These are phyloP conservation scores for Neurospora tetrasperma DNA, from an alignment of 495 filamentous ascomycete species.

Conservation along the genomic window DNA sequence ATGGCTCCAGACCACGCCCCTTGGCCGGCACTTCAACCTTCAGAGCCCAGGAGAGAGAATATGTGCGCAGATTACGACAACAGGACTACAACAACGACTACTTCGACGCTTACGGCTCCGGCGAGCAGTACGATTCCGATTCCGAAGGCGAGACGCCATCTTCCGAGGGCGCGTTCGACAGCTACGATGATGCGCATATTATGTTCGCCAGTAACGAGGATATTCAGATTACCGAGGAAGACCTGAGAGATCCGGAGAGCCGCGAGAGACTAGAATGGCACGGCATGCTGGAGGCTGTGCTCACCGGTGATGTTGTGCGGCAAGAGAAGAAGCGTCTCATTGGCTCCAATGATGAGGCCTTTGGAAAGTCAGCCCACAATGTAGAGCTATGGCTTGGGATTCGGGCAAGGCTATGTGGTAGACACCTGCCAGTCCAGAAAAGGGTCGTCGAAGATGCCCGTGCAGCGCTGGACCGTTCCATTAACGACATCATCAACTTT, in stretches of 20 bases:
- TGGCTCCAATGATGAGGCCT: conserved; percentile 64
- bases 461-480: conserved; percentile 50
- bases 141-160: conserved; percentile 77
- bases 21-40: conserved; percentile 51
- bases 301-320: conserved; percentile 93
- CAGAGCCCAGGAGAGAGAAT: conserved; percentile 39
- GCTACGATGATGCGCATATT: conserved; percentile 86
- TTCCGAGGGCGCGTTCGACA: conserved; percentile 70
- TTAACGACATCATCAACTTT: conserved; percentile 85
- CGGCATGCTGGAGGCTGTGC: conserved; percentile 87
- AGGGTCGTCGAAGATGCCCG: conserved; percentile 76
- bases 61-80: conserved; percentile 38
- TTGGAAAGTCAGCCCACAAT: conserved; percentile 60
- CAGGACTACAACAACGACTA: conserved; percentile 61
- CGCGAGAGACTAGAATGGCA: conserved; percentile 95
- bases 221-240: conserved; percentile 76
- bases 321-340: conserved; percentile 95
- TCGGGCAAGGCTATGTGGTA: conserved; percentile 67
- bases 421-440: conserved; percentile 70
- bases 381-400: conserved; percentile 87
- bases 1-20: conserved; percentile 78
- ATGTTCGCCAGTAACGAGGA: conserved; percentile 78
- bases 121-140: conserved; percentile 69
- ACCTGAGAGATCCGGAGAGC: conserved; percentile 78
- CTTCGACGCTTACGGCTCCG: conserved; percentile 59